A percentile compares a stretch with the other conserved stretches of the same genome.
Evolutionary conservation across 805 yeast species (phyloP).

Genomic region (Pichia scutulata): DNA sequence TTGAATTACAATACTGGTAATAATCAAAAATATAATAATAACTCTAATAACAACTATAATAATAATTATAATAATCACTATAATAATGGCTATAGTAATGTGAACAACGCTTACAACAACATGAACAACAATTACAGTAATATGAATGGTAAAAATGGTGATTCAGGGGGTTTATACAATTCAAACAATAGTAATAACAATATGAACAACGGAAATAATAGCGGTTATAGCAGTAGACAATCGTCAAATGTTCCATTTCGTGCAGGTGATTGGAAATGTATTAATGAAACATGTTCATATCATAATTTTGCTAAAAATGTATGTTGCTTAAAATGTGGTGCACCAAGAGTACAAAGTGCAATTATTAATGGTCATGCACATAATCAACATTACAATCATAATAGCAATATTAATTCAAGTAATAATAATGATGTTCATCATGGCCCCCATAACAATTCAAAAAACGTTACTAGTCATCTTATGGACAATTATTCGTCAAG

Average conservation of each 20-base stretch:
- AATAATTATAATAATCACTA: slow-evolving; percentile 11
- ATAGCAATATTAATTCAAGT: neutral
- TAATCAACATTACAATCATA: slow-evolving; percentile 16
- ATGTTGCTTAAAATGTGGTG: slow-evolving; percentile 83
- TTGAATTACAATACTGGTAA: slow-evolving; percentile 13
- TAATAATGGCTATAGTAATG: slow-evolving; percentile 1
- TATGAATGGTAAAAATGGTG: neutral
- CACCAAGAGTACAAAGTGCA: slow-evolving; percentile 42
- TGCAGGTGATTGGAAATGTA: slow-evolving; percentile 96
- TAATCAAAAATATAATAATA: slow-evolving; percentile 12
- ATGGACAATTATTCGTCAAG: slow-evolving; percentile 5
- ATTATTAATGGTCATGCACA: slow-evolving; percentile 26
- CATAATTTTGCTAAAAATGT: slow-evolving; percentile 91
- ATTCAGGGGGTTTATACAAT: neutral
- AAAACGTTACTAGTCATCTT: neutral
- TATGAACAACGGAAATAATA: slow-evolving; percentile 14
- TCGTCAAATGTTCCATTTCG: slow-evolving; percentile 73
- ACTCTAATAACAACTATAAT: slow-evolving; percentile 12
- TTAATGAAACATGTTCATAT: slow-evolving; percentile 67
- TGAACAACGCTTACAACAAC: neutral
- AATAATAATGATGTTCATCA: slow-evolving; percentile 1
- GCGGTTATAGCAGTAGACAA: slow-evolving; percentile 18
- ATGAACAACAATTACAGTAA: slow-evolving; percentile 9
- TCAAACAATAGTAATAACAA: slow-evolving; percentile 11
- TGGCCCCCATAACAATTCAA: neutral